Conservation (phyloP, 2,329 filamentous ascomycete species). For the Ascosphaera apis region DNA sequence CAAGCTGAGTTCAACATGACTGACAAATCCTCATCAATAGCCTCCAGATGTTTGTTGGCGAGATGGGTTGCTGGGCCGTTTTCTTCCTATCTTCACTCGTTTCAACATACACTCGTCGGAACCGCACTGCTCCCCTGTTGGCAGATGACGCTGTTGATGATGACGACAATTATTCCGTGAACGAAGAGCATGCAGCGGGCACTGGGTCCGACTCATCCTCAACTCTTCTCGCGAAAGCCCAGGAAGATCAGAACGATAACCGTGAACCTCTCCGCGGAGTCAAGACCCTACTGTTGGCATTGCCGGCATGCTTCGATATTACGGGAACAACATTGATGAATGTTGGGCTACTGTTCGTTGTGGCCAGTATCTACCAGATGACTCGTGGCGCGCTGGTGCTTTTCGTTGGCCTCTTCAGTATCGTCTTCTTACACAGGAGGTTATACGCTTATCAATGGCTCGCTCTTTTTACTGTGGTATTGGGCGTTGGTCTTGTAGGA, state of each 20-base stretch:
- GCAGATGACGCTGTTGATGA: slow-evolving; percentile 31
- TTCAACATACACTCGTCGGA: slow-evolving; percentile 10
- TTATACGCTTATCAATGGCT: slow-evolving; percentile 82
- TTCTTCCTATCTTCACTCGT: slow-evolving; percentile 25
- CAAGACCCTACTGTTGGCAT: slow-evolving; percentile 50
- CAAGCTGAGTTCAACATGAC: not conserved
- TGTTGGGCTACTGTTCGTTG: slow-evolving; percentile 76
- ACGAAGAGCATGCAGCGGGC: slow-evolving; percentile 23
- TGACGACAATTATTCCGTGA: slow-evolving; percentile 24
- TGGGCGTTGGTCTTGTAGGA: slow-evolving; percentile 74
- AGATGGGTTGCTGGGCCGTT: slow-evolving; percentile 90
- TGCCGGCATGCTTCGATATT: slow-evolving; percentile 85
- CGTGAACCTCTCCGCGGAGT: slow-evolving; percentile 34
- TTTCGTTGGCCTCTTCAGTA: slow-evolving; percentile 88
- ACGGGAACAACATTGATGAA: slow-evolving; percentile 95
- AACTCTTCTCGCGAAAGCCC: slow-evolving; percentile 28
- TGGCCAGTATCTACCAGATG: slow-evolving; percentile 97
- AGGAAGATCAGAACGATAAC: too few relatives aligned
- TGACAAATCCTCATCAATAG: slow-evolving; percentile 10
- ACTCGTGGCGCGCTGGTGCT: slow-evolving; percentile 82
- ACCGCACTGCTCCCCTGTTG: slow-evolving; percentile 19
- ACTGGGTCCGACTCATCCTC: slow-evolving; percentile 18
- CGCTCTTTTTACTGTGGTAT: slow-evolving; percentile 63
- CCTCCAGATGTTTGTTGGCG: slow-evolving; percentile 90
- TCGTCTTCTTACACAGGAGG: slow-evolving; percentile 62